Evolutionary conservation across 73 alveolate genomes (phyloP).

Genomic region (Blepharisma stoltei): DNA sequence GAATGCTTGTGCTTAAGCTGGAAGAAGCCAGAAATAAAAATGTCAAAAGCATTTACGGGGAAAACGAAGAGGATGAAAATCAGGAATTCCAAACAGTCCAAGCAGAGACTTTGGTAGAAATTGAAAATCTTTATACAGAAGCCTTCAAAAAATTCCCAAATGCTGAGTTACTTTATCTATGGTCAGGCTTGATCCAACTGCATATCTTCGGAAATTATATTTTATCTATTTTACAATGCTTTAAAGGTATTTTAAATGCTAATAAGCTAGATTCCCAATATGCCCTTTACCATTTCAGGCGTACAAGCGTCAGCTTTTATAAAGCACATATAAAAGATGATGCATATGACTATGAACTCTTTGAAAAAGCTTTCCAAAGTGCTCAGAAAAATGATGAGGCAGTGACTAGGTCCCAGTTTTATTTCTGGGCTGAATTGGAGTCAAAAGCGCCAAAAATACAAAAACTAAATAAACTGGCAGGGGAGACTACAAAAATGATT

Average conservation of each 20-base stretch:
- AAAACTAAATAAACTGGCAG: conserved; percentile 15
- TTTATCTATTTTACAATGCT: neutral
- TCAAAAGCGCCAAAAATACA: conserved; percentile 21
- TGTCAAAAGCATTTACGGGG: neutral
- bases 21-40: conserved; percentile 6
- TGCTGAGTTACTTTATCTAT: neutral
- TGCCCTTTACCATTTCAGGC: neutral
- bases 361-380: conserved; percentile 1
- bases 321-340: neutral
- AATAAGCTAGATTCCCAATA: neutral
- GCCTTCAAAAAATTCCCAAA: conserved; percentile 9
- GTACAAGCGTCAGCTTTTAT: neutral
- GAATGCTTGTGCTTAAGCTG: neutral
- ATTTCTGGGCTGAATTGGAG: conserved; percentile 27
- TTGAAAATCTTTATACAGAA: conserved; percentile 1
- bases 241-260: neutral
- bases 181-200: conserved; percentile 6
- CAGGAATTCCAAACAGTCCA: neutral
- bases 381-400: conserved; percentile 9
- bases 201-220: neutral
- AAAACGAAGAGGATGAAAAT: neutral
- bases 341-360: conserved; percentile 3
- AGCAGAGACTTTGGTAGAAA: neutral
- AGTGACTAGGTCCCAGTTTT: conserved; percentile 27
- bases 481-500: conserved; percentile 26